Evolutionary conservation across 2,329 filamentous ascomycete species (phyloP), one percentile per base, ranked within the genome.

Genomic region (Fusarium brachygibbosum): DNA sequence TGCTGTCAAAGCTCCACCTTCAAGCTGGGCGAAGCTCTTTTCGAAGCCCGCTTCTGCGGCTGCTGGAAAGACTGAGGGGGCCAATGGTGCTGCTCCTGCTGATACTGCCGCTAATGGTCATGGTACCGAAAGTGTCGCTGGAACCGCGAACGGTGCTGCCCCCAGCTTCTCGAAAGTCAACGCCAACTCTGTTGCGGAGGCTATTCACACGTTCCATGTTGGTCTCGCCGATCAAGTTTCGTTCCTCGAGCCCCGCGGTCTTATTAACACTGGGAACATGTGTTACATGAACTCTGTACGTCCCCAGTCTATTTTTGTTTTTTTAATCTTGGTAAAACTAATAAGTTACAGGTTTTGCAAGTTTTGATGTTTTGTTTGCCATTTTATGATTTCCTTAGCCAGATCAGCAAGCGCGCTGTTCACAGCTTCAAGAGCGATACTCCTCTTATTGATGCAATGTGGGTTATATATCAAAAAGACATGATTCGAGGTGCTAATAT

Each of bases 221-320:
- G 86, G 88, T 59, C 84, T 85, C 37, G 85, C 86, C 37, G 82
- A 87, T 32, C 93, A 91, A 74, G 83, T 95, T 70, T 85, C 91
- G 19, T 98, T 98, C 76, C 86, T 99, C 51, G 93, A 98, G 81
- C 96, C 96, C 51, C 89, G 95, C 71, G 96, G 96, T 49, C 87
- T 99, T 76, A 92, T 97, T 72, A 99, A 99, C 81, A 97, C 95
- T 40, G 96, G 96, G 50, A 98, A 99, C 78, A 97, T 98, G 93
- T 99, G 96, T 81, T 99, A 99, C 82, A 98, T 99, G 96, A 99
- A 98, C 84, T 98, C 96, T 68, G 95, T 97, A 86, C 82, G 93
- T 83, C 31, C 31, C 9, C 5, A 9, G 23, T 16, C 12, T 11
- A 4, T 9, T 21, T 21, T 4, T 32, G 4, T n/a, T 17, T 9